Evolutionary conservation across 108 stramenopile species (phyloP).

Genomic region (Pinguiococcus pyrenoidosus): DNA sequence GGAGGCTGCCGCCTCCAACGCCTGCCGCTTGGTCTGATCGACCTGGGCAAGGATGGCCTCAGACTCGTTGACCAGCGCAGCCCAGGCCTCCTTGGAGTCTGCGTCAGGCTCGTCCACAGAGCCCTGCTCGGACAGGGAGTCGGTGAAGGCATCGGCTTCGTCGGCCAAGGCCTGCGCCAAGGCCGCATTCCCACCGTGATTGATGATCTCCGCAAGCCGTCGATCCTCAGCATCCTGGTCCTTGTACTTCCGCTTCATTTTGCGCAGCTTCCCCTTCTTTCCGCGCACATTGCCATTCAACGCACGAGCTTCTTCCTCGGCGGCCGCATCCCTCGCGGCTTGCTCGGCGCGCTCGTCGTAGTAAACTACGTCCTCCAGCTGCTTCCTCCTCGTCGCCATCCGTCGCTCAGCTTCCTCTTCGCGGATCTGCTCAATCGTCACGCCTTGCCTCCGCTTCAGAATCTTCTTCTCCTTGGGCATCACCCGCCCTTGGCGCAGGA

Average conservation of each 20-base stretch:
- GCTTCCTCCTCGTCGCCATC: neutral
- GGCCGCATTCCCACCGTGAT: too few species aligned
- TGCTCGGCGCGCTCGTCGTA: neutral
- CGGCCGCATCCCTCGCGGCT: neutral
- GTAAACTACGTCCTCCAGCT: neutral
- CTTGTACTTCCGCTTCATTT: conserved; percentile 56
- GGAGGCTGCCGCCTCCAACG: too few species aligned
- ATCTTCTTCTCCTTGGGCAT: neutral
- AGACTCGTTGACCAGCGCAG: too few species aligned
- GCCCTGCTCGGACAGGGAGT: too few species aligned
- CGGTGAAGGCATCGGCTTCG: too few species aligned
- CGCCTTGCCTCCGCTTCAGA: neutral
- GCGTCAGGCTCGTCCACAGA: too few species aligned
- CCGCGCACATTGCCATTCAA: neutral
- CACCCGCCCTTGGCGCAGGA: neutral
- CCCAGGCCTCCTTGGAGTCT: too few species aligned
- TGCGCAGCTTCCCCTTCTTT: conserved; percentile 28
- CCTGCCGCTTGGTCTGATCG: too few species aligned
- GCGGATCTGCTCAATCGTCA: neutral
- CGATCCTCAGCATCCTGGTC: conserved; percentile 96
- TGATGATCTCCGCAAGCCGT: conserved; percentile 67
- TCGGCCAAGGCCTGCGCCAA: too few species aligned
- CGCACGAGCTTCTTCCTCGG: neutral
- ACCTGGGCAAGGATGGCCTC: too few species aligned
- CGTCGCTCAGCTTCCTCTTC: conserved; percentile 8